Base-by-base conservation (phyloP, 257 asterid genomes). In the Solanum habrochaites region DNA sequence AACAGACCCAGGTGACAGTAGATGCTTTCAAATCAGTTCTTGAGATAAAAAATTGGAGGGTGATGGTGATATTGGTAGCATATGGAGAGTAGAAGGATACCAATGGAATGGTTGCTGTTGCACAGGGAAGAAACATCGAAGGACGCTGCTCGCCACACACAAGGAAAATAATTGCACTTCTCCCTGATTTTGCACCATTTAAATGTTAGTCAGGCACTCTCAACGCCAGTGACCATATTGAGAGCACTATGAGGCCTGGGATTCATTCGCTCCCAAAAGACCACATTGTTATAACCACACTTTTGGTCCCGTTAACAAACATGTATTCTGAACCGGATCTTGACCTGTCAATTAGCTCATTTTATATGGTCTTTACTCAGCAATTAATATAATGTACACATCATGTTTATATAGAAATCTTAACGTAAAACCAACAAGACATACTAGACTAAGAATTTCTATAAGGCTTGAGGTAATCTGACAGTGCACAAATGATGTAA, bases 171-270 rank as follows among this genome's bases (percentile, higher is more conserved):
- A 71, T n/a, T 18, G 92, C 89, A 35, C 88, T 91, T 83, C 90
- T 87, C 86, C 93, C 92, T 21, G 96, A 87, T 87, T 93, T 95
- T 25, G 91, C 73, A 7, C 94, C 86, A 80, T 88, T 89, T 71
- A 71, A 35, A 86, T n/a, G 93, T 78, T 85, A 93, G 67, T 87
- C 91, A 1, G 94, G 92, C 87, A 93, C 87, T 94, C 98, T 90
- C 87, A 96, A 88, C 60, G 97, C 99, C 81, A 96, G 89, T 40
- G 95, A 96, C 47, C 98, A 97, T 72, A 96, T 88, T 45, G 99
- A 96, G 83, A 95, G 89, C 90, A n/a, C 98, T 92, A 96, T 93
- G 87, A 96, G 87, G 98, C 95, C 86, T 95, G 98, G 98, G 98
- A 89, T 95, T 98, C 98, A 96, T 96, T 87, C 82, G 82, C 92